Evolutionary conservation across 2,329 filamentous ascomycete species (phyloP).

Genomic region (Torrubiella hemipterigena): DNA sequence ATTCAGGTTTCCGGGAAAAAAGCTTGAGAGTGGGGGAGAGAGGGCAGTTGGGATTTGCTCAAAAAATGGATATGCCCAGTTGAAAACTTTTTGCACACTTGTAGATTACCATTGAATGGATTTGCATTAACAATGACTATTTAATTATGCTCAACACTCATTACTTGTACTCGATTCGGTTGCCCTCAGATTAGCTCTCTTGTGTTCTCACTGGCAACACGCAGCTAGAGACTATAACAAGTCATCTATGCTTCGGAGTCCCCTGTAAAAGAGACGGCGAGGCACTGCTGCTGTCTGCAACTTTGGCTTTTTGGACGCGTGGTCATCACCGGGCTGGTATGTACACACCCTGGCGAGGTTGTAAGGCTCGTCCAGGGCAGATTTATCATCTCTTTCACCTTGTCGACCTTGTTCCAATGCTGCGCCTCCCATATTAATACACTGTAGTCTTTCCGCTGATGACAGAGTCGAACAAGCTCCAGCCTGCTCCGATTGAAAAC

Average conservation of each 20-base stretch:
- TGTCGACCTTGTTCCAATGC: slow-evolving; percentile 8
- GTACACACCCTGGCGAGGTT: neutral
- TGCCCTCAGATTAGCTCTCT: slow-evolving; percentile 47
- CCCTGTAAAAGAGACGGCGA: slow-evolving; percentile 1
- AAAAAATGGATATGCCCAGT: neutral
- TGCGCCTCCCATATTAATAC: no score
- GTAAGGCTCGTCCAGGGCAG: neutral
- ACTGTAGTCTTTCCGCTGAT: no score
- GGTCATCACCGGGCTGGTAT: slow-evolving; percentile 34
- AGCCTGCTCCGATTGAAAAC: slow-evolving; percentile 44
- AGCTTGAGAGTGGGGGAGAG: no score
- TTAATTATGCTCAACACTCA: slow-evolving; percentile 2
- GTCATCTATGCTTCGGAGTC: neutral
- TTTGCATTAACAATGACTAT: neutral
- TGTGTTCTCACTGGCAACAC: slow-evolving; percentile 40
- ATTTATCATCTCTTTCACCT: slow-evolving; percentile 3
- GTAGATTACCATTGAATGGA: slow-evolving; percentile 1
- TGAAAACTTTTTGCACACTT: neutral
- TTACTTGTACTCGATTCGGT: neutral
- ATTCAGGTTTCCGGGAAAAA: no score
- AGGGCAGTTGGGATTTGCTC: slow-evolving; percentile 1
- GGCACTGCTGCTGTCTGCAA: slow-evolving; percentile 26
- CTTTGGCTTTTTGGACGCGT: slow-evolving; percentile 45
- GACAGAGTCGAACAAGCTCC: slow-evolving; percentile 7
- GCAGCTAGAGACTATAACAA: slow-evolving; percentile 9